A percentile compares a stretch with the other conserved stretches of the same genome.
Evolutionary conservation across 1,284 basidiomycete genomes (phyloP).

Genomic region (Fomitiporia mediterranea): DNA sequence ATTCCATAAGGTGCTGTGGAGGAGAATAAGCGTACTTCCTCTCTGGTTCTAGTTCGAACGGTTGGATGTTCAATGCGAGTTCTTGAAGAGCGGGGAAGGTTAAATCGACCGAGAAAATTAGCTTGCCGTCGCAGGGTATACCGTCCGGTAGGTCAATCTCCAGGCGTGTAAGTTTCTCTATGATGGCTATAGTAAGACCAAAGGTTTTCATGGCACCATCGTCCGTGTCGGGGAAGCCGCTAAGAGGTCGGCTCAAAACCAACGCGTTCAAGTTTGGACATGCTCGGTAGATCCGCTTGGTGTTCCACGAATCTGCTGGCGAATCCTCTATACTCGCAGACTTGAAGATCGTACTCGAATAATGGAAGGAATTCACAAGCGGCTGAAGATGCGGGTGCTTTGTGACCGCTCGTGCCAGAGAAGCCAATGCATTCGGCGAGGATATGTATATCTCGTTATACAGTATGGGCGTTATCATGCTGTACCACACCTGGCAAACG

Average conservation of each 20-base stretch:
- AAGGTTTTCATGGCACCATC: neutral
- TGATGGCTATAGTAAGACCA: neutral
- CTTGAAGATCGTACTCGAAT: neutral
- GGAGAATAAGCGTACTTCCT: neutral
- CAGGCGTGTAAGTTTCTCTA: neutral
- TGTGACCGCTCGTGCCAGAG: neutral
- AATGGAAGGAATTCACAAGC: neutral
- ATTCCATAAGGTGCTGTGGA: neutral
- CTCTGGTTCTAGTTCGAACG: neutral
- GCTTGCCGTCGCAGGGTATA: neutral
- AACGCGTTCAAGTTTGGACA: neutral
- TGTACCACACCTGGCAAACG: neutral
- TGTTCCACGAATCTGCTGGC: neutral
- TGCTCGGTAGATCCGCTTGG: neutral
- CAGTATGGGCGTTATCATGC: neutral
- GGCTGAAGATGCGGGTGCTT: neutral
- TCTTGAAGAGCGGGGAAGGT: constrained; percentile 2
- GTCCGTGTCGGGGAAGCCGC: neutral
- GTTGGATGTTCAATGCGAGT: neutral
- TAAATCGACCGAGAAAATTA: neutral
- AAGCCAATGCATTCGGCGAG: neutral
- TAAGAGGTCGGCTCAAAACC: neutral
- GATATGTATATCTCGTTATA: constrained; percentile 4
- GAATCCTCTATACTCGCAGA: neutral
- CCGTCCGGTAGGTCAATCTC: neutral